A percentile compares a stretch with the other conserved stretches of the same genome.
Conservation (phyloP, 345 rosid species). For the Rubroshorea leprosula region DNA sequence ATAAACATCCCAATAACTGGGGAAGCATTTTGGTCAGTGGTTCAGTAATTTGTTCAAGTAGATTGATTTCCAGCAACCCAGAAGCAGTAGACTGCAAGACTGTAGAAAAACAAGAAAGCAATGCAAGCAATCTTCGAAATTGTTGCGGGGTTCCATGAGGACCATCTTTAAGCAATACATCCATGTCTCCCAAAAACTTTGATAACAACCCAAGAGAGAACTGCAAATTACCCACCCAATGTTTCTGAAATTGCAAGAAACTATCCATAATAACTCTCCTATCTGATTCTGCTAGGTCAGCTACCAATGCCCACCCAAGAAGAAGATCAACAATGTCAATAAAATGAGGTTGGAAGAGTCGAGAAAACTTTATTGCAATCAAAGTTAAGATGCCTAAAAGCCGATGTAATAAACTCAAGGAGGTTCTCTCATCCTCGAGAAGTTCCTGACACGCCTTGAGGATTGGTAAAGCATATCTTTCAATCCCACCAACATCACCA, state of each 20-base stretch:
- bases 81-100: constrained; percentile 86
- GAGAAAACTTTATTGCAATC: constrained; percentile 62
- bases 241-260: constrained; percentile 91
- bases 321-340: constrained; percentile 84
- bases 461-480: constrained; percentile 68
- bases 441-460: constrained; percentile 82
- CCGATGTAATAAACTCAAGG: constrained; percentile 60
- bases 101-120: constrained; percentile 88
- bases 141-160: constrained; percentile 64
- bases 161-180: constrained; percentile 70
- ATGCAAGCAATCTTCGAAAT: constrained; percentile 72
- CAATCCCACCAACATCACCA: constrained; percentile 68
- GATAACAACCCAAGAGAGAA: constrained; percentile 74
- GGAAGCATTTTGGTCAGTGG: constrained; percentile 75
- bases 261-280: constrained; percentile 72
- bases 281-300: constrained; percentile 70
- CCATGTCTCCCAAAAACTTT: constrained; percentile 85
- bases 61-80: constrained; percentile 79
- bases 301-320: constrained; percentile 93
- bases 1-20: constrained; percentile 60
- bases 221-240: constrained; percentile 79
- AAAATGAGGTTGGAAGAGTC: constrained; percentile 86
- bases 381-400: constrained; percentile 59
- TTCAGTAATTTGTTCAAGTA: constrained; percentile 70
- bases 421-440: constrained; percentile 93